phyloP scores from a whole-genome alignment of 345 rosid species.

The Anacardium occidentale region DNA sequence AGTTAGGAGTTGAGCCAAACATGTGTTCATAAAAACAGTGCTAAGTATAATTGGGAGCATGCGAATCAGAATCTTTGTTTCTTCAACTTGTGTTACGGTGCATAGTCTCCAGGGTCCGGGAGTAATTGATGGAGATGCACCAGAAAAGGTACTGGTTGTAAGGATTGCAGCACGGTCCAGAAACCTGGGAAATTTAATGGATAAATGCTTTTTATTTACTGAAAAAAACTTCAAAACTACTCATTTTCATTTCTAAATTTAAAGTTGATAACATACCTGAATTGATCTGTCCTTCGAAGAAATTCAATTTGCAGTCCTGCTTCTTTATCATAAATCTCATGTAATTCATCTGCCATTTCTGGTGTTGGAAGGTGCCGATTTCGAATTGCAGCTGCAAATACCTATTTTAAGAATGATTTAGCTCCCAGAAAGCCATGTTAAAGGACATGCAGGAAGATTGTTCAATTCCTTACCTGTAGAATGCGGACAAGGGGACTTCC shows the following conservation, averaged over 20 bases:
- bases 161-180: slow-evolving; percentile 55
- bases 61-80: slow-evolving; percentile 55
- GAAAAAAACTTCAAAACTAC: too few species aligned
- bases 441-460: background rate
- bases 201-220: background rate
- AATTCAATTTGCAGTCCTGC: slow-evolving; percentile 34
- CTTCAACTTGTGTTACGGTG: slow-evolving; percentile 66
- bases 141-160: slow-evolving; percentile 3
- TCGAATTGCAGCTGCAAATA: slow-evolving; percentile 43
- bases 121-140: slow-evolving; percentile 22
- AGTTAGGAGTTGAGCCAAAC: slow-evolving; percentile 68
- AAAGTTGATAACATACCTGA: slow-evolving; percentile 35
- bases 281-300: slow-evolving; percentile 47
- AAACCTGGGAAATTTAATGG: slow-evolving; percentile 27
- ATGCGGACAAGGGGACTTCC: slow-evolving; percentile 51
- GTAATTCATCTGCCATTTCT: slow-evolving; percentile 39
- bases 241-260: background rate
- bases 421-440: too few species aligned
- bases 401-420: slow-evolving; percentile 15
- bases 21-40: slow-evolving; percentile 68
- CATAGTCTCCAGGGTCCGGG: slow-evolving; percentile 50
- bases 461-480: slow-evolving; percentile 27
- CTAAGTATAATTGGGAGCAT: slow-evolving; percentile 59
- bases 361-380: slow-evolving; percentile 46
- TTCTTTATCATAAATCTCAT: slow-evolving; percentile 49